Conservation (phyloP, 208 protist genomes). For the Acanthamoeba lenticulata region DNA sequence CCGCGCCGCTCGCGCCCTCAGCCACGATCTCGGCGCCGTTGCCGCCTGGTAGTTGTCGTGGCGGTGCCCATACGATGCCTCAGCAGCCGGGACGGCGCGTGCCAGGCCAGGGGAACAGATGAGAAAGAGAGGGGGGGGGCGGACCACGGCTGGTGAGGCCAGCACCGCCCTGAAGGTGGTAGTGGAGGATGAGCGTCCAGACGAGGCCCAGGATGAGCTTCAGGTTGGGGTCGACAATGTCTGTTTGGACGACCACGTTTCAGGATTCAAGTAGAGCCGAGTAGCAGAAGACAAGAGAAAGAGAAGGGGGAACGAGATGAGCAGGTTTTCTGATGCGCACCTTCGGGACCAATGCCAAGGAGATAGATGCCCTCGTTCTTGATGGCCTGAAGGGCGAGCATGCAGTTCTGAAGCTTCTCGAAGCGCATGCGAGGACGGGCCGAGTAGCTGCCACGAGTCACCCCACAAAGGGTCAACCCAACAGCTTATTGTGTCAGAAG, state of each 20-base stretch:
- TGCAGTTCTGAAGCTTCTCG: slow-evolving; percentile 65
- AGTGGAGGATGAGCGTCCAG: slow-evolving; percentile 65
- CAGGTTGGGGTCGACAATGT: slow-evolving; percentile 62
- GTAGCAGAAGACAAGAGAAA: neutral
- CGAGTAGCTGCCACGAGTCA: slow-evolving; percentile 54
- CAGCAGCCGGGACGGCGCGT: too few relatives aligned
- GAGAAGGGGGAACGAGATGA: neutral
- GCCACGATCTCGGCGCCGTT: neutral
- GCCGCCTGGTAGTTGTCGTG: neutral
- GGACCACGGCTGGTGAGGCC: slow-evolving; percentile 9
- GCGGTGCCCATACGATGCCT: too few relatives aligned
- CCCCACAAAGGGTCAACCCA: too few relatives aligned
- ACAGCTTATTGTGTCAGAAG: too few relatives aligned
- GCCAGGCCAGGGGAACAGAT: neutral
- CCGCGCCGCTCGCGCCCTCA: neutral
- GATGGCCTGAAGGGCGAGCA: slow-evolving; percentile 48
- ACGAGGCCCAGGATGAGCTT: slow-evolving; percentile 69
- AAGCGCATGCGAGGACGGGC: slow-evolving; percentile 2
- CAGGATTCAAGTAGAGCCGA: neutral
- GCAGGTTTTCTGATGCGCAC: too few relatives aligned
- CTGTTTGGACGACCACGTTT: neutral
- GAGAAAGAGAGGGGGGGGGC: neutral
- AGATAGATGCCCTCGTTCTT: slow-evolving; percentile 63
- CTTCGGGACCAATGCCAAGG: slow-evolving; percentile 56
- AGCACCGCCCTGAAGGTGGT: slow-evolving; percentile 59